Evolutionary conservation across 129 eudicot genomes (phyloP), one percentile per base, ranked within the genome.

Genomic region (Lactuca sativa): DNA sequence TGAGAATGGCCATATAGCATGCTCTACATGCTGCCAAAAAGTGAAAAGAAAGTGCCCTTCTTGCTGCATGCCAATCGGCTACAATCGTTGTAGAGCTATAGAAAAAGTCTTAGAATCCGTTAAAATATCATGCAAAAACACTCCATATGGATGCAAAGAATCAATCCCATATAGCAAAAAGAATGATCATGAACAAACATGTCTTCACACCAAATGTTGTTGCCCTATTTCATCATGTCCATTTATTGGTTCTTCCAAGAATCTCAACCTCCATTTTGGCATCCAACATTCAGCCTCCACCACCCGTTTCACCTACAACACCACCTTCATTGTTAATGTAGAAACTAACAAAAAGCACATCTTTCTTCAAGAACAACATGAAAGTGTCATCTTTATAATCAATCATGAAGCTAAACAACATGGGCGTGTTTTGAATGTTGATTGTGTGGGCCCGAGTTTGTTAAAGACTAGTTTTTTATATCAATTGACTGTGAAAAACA

Each of bases 21-120:
- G 96, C 69, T 61, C 77, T 52, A 62, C 70, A 21, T 88, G 96
- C 83, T 85, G 91, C 80, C 13, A 33, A 64, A 88, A 85, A 65
- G 74, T 88, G 40, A 56, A 60, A n/a, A 70, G 83, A 81, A 85
- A 71, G 63, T 88, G 96, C 59, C 89, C 96, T 10, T 80, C 89
- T 16, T 88, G 96, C 81, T 78, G 78, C 75, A 74, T 77, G 71
- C 84, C 86, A 6, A 85, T 85, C 40, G 96, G 96, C 49, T 81
- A 81, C 74, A 91, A 80, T 65, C 90, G 97, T 7, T 91, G 97
- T 66, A 69, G 97, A 61, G 93, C 93, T 56, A 78, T 91, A 9
- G 97, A 91, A 69, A 91, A 88, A 64, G 89, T 92, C 37, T 60
- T 86, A 2, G 96, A 92, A 79, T 83, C 96, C 2, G 74, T 85